Base-by-base conservation (phyloP, 345 rosid genomes). In the Pugionium cornutum region DNA sequence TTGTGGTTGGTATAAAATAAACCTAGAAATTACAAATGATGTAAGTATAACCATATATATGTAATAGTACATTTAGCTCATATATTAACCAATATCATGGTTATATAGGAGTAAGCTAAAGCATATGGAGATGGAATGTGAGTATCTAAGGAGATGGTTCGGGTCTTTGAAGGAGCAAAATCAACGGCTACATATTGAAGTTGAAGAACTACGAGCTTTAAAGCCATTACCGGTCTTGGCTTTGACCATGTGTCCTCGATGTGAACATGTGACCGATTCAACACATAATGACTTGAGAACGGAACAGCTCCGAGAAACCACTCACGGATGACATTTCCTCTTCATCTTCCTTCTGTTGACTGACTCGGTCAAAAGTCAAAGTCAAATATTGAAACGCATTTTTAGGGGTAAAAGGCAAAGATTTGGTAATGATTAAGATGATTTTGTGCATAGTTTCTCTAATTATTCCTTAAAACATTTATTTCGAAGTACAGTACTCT, bases 51-150 rank as follows among this genome's bases (percentile, higher is more conserved):
- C 41, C 27, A 48, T 53, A 8, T 36, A 48, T 53, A 8, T 36
- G 9, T 31, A 53, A 52, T 7, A 52, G 35, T 53, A 70, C 9
- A 41, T 42, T 55, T 48, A 11, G 9, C 18, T 36, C 35, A 47
- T 9, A 37, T 18, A 18, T 11, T 9, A 39, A 45, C 34, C 26
- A 50, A 64, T 57, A 6, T 27, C 33, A 56, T 58, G 66, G 30
- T 11, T 58, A 35, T 51, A 44, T 66, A 86, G 92, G 83, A 84
- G 83, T 53, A 86, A 84, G 78, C 77, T 86, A 78, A 84, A 84
- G 78, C 87, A 86, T 37, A 82, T 84, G 6, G 92, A 82, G 64
- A 76, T 75, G 65, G 84, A 86, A 47, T 82, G 79, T 58, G 86
- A 82, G 70, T 70, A 82, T 25, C 50, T 84, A 62, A 86, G 76